Conservation (phyloP, 768 basidiomycete species). For the Melanogaster broomeanus region DNA sequence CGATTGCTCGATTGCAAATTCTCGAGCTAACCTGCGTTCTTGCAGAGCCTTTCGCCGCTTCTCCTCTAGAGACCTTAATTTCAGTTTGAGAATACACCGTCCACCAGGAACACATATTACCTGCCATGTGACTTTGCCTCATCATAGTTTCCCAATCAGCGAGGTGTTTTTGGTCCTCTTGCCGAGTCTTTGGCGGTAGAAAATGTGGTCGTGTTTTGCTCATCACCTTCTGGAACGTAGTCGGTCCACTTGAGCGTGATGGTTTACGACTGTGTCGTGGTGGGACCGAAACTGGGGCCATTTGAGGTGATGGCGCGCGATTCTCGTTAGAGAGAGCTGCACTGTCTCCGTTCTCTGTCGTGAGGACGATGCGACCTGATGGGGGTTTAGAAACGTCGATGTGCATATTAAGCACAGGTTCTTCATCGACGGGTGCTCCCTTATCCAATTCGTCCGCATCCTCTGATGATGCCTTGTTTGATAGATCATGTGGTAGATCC, state of each 20-base stretch:
- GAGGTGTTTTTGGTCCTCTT: conserved; percentile 83
- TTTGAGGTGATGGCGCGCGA: conserved; percentile 29
- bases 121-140: conserved; percentile 71
- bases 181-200: conserved; percentile 78
- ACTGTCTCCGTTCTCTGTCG: not conserved
- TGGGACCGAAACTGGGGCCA: conserved; percentile 17
- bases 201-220: conserved; percentile 83
- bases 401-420: conserved; percentile 38
- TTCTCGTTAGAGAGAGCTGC: not conserved
- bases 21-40: conserved; percentile 63
- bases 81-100: conserved; percentile 4
- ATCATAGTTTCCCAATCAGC: conserved; percentile 90
- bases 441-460: not conserved
- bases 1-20: conserved; percentile 68
- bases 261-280: conserved; percentile 37
- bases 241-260: conserved; percentile 63
- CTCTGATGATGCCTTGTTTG: conserved; percentile 27
- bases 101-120: conserved; percentile 40
- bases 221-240: conserved; percentile 73
- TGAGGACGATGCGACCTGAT: conserved; percentile 28
- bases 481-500: conserved; percentile 16
- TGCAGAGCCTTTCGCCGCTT: conserved; percentile 64
- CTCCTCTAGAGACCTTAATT: conserved; percentile 50
- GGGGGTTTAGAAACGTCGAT: conserved; percentile 45
- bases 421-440: conserved; percentile 5